Conservation (phyloP, 2,329 filamentous ascomycete species). For the Chaetomium strumarium region DNA sequence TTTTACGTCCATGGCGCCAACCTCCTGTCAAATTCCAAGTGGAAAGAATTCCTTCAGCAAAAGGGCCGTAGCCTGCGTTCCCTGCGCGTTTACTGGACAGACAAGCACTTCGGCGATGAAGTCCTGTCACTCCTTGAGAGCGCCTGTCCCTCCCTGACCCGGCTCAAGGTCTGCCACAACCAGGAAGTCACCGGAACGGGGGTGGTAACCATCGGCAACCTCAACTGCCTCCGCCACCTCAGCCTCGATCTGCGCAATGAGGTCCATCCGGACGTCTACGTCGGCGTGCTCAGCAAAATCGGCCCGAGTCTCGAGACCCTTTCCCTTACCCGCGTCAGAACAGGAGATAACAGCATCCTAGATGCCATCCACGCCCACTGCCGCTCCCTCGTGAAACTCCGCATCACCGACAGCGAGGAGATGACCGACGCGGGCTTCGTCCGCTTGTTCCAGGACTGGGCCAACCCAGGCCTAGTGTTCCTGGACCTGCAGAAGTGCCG, state of each 20-base stretch:
- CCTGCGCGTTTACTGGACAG: constrained; percentile 77
- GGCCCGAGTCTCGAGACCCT: constrained; percentile 68
- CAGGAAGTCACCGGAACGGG: constrained; percentile 64
- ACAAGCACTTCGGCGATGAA: constrained; percentile 72
- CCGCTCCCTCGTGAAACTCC: constrained; percentile 64
- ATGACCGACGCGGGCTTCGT: constrained; percentile 72
- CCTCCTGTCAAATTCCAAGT: constrained; percentile 69
- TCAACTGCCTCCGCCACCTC: constrained; percentile 65
- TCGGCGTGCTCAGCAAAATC: constrained; percentile 54
- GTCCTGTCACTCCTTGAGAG: constrained; percentile 56
- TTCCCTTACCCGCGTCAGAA: constrained; percentile 63
- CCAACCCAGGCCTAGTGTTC: constrained; percentile 62
- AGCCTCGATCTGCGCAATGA: constrained; percentile 61
- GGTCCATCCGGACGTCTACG: constrained; percentile 52
- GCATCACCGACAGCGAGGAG: constrained; percentile 69
- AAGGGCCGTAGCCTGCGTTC: constrained; percentile 60
- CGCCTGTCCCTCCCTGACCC: constrained; percentile 61
- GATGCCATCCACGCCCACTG: constrained; percentile 66
- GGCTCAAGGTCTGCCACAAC: constrained; percentile 78
- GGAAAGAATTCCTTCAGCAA: constrained; percentile 61
- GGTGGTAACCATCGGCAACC: constrained; percentile 55
- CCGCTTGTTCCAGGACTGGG: constrained; percentile 68
- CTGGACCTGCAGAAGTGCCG: constrained; percentile 75
- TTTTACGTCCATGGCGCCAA: constrained; percentile 82
- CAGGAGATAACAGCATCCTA: constrained; percentile 64